phyloP scores from a whole-genome alignment of 192 early-diverging fungal genomes.

The Gonapodya sp. region DNA sequence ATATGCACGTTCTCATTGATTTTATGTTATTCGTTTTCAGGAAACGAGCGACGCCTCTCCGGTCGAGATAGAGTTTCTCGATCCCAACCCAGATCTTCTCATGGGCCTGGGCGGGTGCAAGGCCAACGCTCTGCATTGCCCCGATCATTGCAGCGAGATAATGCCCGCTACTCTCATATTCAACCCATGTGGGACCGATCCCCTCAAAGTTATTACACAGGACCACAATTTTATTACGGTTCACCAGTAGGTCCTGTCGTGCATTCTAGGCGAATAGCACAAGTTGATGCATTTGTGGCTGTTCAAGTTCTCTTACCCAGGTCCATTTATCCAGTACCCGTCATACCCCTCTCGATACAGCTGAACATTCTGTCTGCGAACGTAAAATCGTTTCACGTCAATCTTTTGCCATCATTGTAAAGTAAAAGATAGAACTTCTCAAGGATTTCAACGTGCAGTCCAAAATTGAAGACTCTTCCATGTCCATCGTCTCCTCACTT shows the following conservation, averaged over 20 bases:
- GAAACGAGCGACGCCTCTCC: neutral
- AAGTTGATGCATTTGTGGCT: no score
- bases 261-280: no score
- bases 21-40: neutral
- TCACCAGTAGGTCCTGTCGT: neutral
- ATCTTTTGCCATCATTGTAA: neutral
- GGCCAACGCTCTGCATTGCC: no score
- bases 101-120: no score
- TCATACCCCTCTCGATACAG: neutral
- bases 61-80: no score
- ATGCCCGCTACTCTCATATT: neutral
- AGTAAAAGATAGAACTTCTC: no score
- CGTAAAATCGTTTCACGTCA: neutral
- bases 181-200: neutral
- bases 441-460: no score
- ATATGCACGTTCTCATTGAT: neutral
- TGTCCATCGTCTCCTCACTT: neutral
- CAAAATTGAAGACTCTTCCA: neutral
- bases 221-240: neutral
- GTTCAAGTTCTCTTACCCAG: no score
- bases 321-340: neutral
- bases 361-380: neutral
- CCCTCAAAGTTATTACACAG: neutral
- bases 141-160: neutral
- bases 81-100: no score